phyloP scores from a whole-genome alignment of 495 filamentous ascomycete species.

The Parathielavia hyrcaniae region DNA sequence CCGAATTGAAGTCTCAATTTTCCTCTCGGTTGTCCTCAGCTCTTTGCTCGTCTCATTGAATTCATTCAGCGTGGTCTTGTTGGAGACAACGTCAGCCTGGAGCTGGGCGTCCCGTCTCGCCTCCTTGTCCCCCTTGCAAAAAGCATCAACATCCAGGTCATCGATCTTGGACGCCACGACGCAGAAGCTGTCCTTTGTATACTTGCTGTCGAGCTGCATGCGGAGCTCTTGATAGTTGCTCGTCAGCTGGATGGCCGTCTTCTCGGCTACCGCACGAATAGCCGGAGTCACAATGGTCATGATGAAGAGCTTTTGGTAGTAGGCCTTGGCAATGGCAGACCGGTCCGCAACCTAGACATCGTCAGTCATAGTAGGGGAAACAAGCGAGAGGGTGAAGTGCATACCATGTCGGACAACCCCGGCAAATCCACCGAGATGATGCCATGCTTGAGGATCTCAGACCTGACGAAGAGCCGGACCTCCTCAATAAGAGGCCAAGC shows the following conservation, averaged over 20 bases:
- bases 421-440: constrained; percentile 27
- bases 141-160: constrained; percentile 20
- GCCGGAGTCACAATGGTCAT: constrained; percentile 20
- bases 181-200: constrained; percentile 19
- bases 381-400: not conserved
- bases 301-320: constrained; percentile 1
- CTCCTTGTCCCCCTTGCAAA: not conserved
- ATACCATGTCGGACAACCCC: constrained; percentile 20
- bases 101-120: not conserved
- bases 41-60: not conserved
- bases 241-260: constrained; percentile 20
- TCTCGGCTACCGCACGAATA: constrained; percentile 21
- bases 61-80: not conserved
- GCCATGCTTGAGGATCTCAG: constrained; percentile 21
- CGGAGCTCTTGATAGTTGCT: constrained; percentile 19
- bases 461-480: constrained; percentile 23
- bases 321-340: not conserved
- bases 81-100: not conserved
- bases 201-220: constrained; percentile 23
- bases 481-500: constrained; percentile 28
- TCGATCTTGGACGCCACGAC: constrained; percentile 26
- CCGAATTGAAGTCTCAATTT: not conserved
- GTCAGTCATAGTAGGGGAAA: too few species aligned
- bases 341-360: not conserved
- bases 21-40: not conserved